Evolutionary conservation across 2,329 filamentous ascomycete genomes (phyloP), one percentile per base, ranked within the genome.

Genomic region (Cladobotryum mycophilum): DNA sequence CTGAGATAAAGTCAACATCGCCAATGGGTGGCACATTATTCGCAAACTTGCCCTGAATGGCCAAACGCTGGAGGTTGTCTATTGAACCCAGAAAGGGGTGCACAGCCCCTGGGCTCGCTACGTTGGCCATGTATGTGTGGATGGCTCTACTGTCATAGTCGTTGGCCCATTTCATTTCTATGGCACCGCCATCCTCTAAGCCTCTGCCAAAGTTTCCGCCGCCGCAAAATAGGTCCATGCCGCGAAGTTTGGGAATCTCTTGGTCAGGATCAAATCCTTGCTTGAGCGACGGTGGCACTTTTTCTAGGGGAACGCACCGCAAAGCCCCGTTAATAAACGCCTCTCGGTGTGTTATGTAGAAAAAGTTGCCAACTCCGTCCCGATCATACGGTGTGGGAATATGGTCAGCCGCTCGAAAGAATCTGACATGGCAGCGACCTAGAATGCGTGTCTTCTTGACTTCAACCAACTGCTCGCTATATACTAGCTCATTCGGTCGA

Each of bases 201-300:
- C 88, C 88, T 30, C 86, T 76, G 5, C 88, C 88, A 47, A 93
- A 82, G 47, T 85, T 89, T 0, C 89, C 88, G 15, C 85, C 84
- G 1, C 89, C 89, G 56, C 85, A 89, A 60, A 89, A 95, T 0
- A 93, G 69, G 55, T 89, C 86, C 3, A 92, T 67, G 0, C 84
- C 85, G 5, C 70, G 71, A 8, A 88, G 70, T 52, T 72, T 73
- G 15, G 61, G 53, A 51, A 62, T 52, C 5, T 53, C 33, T 1
- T 53, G 56, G 0, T 49, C 45, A 0, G 80, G 77, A 55, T 84
- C 69, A 40, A 80, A 79, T 0, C 82, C 82, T 64, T 86, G 77
- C 0, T 68, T 72, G 2, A 85, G 55, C 4, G 59, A 60, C 5
- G 48, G 35, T 0, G 70, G 72, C 18, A 64, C 61, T 1, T 61